Evolutionary conservation across 441 rosid genomes (phyloP).

Genomic region (Euphorbia schlechtendalii): DNA sequence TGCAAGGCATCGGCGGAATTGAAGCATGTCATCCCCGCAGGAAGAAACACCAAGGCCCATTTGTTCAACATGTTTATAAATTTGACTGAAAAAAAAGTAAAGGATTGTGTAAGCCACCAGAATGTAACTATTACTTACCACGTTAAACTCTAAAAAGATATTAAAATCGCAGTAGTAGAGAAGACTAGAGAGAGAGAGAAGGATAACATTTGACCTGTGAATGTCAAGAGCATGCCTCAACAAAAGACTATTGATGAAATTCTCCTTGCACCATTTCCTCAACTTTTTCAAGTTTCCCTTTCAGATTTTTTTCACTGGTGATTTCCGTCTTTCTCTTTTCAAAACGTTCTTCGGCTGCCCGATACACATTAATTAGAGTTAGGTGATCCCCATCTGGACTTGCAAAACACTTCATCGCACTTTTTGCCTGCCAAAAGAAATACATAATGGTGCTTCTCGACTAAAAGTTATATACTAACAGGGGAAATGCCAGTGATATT

Average conservation of each 20-base stretch:
- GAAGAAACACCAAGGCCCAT: slow-evolving; percentile 72
- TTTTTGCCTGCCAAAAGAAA: slow-evolving; percentile 48
- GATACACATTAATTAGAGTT: slow-evolving; percentile 70
- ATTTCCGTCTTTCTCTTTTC: slow-evolving; percentile 41
- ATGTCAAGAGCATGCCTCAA: slow-evolving; percentile 76
- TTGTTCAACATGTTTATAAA: slow-evolving; percentile 60
- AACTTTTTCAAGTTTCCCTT: slow-evolving; percentile 40
- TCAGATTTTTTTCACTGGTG: slow-evolving; percentile 36
- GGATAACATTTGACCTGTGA: slow-evolving; percentile 43
- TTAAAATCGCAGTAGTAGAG: not conserved
- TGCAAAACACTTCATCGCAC: slow-evolving; percentile 61
- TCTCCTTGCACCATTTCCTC: slow-evolving; percentile 88
- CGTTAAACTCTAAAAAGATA: no score
- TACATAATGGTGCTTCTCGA: not conserved
- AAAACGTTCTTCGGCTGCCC: slow-evolving; percentile 58
- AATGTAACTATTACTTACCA: not conserved
- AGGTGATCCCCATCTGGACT: slow-evolving; percentile 90
- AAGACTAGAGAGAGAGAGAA: no score
- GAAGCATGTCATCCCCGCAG: slow-evolving; percentile 71
- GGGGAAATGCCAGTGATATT: no score
- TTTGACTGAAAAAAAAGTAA: slow-evolving; percentile 56
- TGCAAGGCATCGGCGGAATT: slow-evolving; percentile 81
- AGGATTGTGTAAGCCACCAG: slow-evolving; percentile 12
- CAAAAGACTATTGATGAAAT: slow-evolving; percentile 66
- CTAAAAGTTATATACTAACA: not conserved